Conservation (phyloP, 305 asterid genomes). For the Rubia balearica region DNA sequence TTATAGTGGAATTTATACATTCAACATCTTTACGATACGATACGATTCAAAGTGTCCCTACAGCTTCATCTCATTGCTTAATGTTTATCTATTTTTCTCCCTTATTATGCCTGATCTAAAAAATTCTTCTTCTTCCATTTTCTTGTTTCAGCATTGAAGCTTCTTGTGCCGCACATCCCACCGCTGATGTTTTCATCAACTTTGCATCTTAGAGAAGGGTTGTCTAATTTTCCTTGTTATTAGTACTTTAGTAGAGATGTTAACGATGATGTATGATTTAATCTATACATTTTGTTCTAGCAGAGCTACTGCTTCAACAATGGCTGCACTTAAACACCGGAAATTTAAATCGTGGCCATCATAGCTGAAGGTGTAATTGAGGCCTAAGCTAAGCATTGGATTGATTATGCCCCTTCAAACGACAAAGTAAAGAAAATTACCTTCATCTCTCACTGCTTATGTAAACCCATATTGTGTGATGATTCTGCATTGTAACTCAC, state of each 20-base stretch:
- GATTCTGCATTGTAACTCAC: too few relatives aligned
- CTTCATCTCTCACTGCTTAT: too few relatives aligned
- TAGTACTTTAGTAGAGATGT: constrained; percentile 10
- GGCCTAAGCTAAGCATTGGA: constrained; percentile 80
- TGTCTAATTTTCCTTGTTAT: constrained; percentile 19
- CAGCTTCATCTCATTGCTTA: background rate
- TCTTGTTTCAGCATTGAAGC: constrained; percentile 58
- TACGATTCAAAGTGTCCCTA: background rate
- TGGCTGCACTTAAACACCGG: constrained; percentile 96
- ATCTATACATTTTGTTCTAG: constrained; percentile 19
- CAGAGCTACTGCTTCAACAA: constrained; percentile 99
- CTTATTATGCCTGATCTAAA: background rate
- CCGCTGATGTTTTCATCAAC: constrained; percentile 97
- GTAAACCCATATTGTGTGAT: too few relatives aligned
- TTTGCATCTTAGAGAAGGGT: constrained; percentile 98
- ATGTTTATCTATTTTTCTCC: background rate
- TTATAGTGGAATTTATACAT: background rate
- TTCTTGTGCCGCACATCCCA: constrained; percentile 93
- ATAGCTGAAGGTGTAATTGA: constrained; percentile 99
- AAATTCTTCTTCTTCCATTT: background rate
- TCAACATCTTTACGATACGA: background rate
- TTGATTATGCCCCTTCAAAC: constrained; percentile 88
- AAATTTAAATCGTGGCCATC: constrained; percentile 83
- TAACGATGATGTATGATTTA: constrained; percentile 13
- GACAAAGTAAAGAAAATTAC: constrained; percentile 47